Evolutionary conservation across 1,139 yeast species (phyloP).

Genomic region (Martiniozyma asiatica): DNA sequence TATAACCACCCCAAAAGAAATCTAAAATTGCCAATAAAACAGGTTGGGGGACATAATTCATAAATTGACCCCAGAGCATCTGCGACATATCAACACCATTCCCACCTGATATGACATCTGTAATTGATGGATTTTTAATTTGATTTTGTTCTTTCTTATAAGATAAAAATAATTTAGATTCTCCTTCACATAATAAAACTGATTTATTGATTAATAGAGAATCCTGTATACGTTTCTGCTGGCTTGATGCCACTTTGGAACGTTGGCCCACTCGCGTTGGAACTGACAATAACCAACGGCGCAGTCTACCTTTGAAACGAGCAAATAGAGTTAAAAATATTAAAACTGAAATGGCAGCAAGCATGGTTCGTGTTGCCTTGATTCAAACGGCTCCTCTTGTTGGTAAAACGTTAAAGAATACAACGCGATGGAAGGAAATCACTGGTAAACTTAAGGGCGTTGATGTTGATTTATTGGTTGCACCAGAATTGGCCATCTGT

Average conservation of each 20-base stretch:
- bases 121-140: conserved; percentile 1
- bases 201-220: no score
- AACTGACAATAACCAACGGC: conserved; percentile 1
- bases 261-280: neutral
- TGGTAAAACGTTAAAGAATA: conserved; percentile 47
- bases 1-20: no score
- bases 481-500: conserved; percentile 79
- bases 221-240: no score
- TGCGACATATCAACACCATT: no score
- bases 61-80: no score
- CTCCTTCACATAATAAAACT: conserved; percentile 4
- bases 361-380: conserved; percentile 32
- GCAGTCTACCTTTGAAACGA: no score
- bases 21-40: no score
- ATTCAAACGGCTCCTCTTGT: conserved; percentile 59
- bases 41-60: no score
- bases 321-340: no score
- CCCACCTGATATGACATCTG: conserved; percentile 3
- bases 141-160: neutral
- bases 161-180: neutral
- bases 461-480: conserved; percentile 48
- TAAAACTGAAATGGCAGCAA: neutral
- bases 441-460: conserved; percentile 21
- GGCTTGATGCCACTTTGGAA: no score
- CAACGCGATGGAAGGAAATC: conserved; percentile 34